Percentiles rank a stretch among this genome's conserved stretches.
Evolutionary conservation across 768 basidiomycete species (phyloP).

Genomic region (Lyophyllum atratum): DNA sequence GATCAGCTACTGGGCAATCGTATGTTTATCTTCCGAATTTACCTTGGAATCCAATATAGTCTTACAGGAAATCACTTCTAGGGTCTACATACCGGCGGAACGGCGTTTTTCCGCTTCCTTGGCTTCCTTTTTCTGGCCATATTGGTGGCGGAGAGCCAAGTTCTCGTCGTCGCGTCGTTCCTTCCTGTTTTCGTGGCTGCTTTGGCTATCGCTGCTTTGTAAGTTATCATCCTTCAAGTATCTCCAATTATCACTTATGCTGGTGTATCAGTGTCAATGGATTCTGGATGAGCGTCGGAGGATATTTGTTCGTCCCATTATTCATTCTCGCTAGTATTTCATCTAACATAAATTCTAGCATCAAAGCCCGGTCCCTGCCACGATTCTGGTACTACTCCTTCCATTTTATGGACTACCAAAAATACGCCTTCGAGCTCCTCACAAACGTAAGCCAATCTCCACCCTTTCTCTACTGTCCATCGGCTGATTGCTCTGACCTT

Average conservation of each 20-base stretch:
- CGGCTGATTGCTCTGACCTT: conserved; percentile 25
- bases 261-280: conserved; percentile 39
- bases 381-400: conserved; percentile 61
- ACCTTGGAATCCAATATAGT: not conserved
- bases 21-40: conserved; percentile 21
- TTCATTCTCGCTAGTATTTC: not conserved
- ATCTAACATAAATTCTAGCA: conserved; percentile 32
- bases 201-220: conserved; percentile 54
- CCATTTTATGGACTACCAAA: conserved; percentile 58
- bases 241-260: not conserved
- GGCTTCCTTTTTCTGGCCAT: conserved; percentile 55
- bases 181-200: conserved; percentile 64
- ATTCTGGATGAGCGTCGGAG: conserved; percentile 62
- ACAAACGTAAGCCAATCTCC: conserved; percentile 29
- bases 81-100: conserved; percentile 52
- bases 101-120: conserved; percentile 56
- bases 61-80: conserved; percentile 11
- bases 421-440: conserved; percentile 42
- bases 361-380: conserved; percentile 53
- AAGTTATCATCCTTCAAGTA: conserved; percentile 5
- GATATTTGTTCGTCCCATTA: conserved; percentile 38
- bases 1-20: conserved; percentile 54
- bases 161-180: conserved; percentile 48
- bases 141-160: conserved; percentile 53
- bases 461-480: conserved; percentile 11